Base-by-base conservation (phyloP, 2,329 filamentous ascomycete species). In the Aspergillus japonicus region DNA sequence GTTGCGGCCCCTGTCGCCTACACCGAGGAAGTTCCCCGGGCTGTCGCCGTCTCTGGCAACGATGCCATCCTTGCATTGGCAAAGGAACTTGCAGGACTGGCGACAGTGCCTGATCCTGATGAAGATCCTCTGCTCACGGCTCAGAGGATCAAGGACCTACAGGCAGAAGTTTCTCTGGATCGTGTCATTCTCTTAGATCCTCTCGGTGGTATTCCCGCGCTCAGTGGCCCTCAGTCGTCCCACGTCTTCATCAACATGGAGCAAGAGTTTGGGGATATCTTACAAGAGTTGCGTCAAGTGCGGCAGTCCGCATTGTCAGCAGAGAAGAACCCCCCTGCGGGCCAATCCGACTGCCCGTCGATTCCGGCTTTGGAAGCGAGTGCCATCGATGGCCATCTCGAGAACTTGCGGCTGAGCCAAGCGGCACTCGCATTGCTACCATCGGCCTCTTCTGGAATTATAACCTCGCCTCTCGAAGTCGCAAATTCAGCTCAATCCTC, bases 171-270 rank as follows among this genome's bases (percentile, higher is more conserved):
- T 0, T 84, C 85, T 0, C 78, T 99, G 5, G 94, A 98, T 71
- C 85, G 94, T 39, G 82, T 99, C 47, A 96, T 99, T 62, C 80
- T 99, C 29, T 82, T 99, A 6, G 95, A 99, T 73, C 88, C 91
- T 0, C 78, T 92, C 0, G 95, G 95, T 3, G 94, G 92, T 0
- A 92, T 93, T 50, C 95, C 95, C 0, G 82, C 91, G 60, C 73
- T 83, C 68, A 77, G 82, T 72, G 74, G 84, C 65, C 78, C 83
- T 49, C 78, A 89, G 75, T 66, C 85, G 83, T 54, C 89, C 2
- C 89, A 95, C 72, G 85, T 95, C 7, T 98, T 97, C 71, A 85
- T 99, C 71, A 99, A 99, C 68, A 83, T 99, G 58, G 90, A 96
- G 71, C 92, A 98, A 71, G 94, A 99, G 72, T 96, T 90, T 66